Conservation (phyloP, 176 grass and related monocot genomes). For the Oryza meyeriana region DNA sequence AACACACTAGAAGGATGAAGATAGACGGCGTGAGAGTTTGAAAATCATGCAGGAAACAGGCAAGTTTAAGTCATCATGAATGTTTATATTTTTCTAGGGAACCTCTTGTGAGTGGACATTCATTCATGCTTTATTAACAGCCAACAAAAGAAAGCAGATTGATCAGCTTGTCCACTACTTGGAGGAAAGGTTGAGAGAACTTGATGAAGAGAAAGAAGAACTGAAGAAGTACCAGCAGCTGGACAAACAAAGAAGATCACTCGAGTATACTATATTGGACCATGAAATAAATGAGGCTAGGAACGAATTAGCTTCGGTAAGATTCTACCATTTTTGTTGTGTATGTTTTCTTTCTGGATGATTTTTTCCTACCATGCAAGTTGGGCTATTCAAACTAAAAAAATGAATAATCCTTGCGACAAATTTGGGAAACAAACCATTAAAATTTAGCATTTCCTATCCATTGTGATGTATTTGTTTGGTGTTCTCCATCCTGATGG, state of each 20-base stretch:
- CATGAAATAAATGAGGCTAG: conserved; percentile 90
- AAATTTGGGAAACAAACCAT: no score
- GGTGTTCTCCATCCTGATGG: neutral
- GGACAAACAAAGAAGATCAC: conserved; percentile 91
- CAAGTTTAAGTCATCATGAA: conserved; percentile 31
- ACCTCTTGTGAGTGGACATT: neutral
- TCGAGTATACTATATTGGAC: conserved; percentile 93
- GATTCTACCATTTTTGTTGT: conserved; percentile 15
- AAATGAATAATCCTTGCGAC: no score
- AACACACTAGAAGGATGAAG: conserved; percentile 96
- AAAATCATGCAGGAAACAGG: conserved; percentile 99
- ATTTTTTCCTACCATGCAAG: neutral
- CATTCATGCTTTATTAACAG: conserved; percentile 37
- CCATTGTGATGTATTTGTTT: neutral
- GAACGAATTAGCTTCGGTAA: conserved; percentile 73
- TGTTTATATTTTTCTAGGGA: neutral
- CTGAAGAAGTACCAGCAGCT: conserved; percentile 95
- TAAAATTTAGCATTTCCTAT: no score
- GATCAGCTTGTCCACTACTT: conserved; percentile 93
- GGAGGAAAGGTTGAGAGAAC: conserved; percentile 85
- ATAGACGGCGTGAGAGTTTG: conserved; percentile 89
- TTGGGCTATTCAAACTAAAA: neutral
- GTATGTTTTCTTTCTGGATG: neutral
- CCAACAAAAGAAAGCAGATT: conserved; percentile 99
- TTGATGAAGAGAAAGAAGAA: conserved; percentile 99